Percentiles rank a stretch among this genome's conserved stretches.
Evolutionary conservation across 2,329 filamentous ascomycete genomes (phyloP).

Genomic region (Triangularia setosa): DNA sequence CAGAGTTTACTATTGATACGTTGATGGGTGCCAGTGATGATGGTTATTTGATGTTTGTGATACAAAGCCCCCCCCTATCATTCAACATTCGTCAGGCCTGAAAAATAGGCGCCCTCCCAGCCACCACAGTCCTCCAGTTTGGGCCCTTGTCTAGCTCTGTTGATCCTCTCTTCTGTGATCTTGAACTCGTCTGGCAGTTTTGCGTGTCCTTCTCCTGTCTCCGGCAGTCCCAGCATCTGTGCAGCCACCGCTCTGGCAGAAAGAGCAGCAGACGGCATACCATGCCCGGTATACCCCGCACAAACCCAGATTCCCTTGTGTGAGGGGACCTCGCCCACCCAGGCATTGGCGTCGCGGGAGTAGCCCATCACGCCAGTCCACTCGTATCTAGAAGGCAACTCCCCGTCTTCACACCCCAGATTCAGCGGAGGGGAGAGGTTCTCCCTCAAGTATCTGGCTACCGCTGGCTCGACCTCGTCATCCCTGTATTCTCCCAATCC

Average conservation of each 20-base stretch:
- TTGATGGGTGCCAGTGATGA: not conserved
- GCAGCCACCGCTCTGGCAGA: conserved; percentile 60
- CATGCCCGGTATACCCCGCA: conserved; percentile 69
- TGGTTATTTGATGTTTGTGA: not conserved
- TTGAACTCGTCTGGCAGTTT: not conserved
- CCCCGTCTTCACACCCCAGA: conserved; percentile 37
- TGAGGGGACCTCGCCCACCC: conserved; percentile 64
- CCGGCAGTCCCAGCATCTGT: conserved; percentile 43
- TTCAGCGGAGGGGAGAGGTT: conserved; percentile 42
- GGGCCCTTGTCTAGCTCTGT: not conserved
- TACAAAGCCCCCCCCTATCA: not conserved
- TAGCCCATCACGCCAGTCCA: conserved; percentile 84
- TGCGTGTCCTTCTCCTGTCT: not conserved
- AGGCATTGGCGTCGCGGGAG: conserved; percentile 62
- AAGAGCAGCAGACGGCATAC: conserved; percentile 70
- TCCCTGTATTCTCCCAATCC: conserved; percentile 38
- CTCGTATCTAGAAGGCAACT: conserved; percentile 53
- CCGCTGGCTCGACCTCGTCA: conserved; percentile 36
- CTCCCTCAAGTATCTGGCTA: conserved; percentile 53
- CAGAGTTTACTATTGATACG: not conserved
- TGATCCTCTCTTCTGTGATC: conserved; percentile 1
- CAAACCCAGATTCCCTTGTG: conserved; percentile 57
- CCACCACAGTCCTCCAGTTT: not conserved
- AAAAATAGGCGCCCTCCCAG: not conserved
- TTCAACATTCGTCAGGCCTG: not conserved